Base-by-base conservation (phyloP, 2,329 filamentous ascomycete species). In the Aspergillus ibericus region DNA sequence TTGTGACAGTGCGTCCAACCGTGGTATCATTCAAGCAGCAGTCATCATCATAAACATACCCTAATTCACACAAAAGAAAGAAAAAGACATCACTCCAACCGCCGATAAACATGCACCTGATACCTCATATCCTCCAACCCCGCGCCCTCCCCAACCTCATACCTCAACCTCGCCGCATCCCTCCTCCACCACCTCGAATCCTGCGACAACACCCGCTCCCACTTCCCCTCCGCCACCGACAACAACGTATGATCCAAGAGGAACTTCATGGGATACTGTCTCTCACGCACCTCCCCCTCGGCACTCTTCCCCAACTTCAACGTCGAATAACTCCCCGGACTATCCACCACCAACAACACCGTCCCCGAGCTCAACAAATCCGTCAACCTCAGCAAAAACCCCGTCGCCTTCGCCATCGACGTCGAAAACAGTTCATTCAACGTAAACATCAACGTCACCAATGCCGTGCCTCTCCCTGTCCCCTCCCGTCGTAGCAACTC, bases 51-150 rank as follows among this genome's bases (percentile, higher is more conserved):
- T 32, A 42, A 40, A 1, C 5, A 49, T 13, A 15, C 35, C 7
- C 27, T 27, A 12, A 29, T 9, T 18, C 22, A 25, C 18, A 18
- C 22, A 25, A 5, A 25, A 25, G 5, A 25, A 25, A 25, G 22
- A 25, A 25, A 25, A 5, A 25, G 22, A 42, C 13, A 40, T 29
- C 18, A 16, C 49, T 18, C 54, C 29, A 78, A 50, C 61, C 78
- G 76, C 56, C 77, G 75, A 70, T 96, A 98, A 15, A 97, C 72
- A 78, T 97, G 92, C 67, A 96, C 81, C 75, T 98, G 93, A 75
- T 93, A 96, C 48, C 93, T 86, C 93, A 97, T 96, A 72, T 97
- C 91, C 78, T 98, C 93, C 70, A 98, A 77, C 53, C 87, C 83
- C 61, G 96, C 92, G 3, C 92, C 91, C 74, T 97, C 97, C 27